phyloP scores from a whole-genome alignment of 495 filamentous ascomycete genomes.

The Patellaria atrata region DNA sequence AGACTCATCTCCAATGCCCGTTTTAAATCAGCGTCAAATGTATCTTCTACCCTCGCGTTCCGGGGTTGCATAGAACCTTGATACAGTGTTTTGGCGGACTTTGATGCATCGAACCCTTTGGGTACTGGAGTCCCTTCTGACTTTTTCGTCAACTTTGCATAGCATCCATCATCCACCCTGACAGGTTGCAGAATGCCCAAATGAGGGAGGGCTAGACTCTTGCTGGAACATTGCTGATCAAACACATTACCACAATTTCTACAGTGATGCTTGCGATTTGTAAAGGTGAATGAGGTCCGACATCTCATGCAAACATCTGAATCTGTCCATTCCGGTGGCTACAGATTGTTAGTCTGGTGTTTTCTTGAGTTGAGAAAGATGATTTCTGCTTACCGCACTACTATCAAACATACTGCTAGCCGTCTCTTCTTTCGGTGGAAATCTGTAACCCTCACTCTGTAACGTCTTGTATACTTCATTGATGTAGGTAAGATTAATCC shows the following conservation, averaged over 20 bases:
- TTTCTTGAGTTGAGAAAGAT: background rate
- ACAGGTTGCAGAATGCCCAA: conserved; percentile 85
- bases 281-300: conserved; percentile 87
- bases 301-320: conserved; percentile 99
- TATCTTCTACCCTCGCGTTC: conserved; percentile 65
- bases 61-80: conserved; percentile 71
- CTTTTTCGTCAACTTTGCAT: conserved; percentile 76
- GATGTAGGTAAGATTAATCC: conserved; percentile 70
- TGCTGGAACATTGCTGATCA: conserved; percentile 82
- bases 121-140: conserved; percentile 31
- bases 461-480: conserved; percentile 71
- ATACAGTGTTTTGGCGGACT: conserved; percentile 36
- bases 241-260: conserved; percentile 96
- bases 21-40: conserved; percentile 92
- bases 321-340: conserved; percentile 97
- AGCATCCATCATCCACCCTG: conserved; percentile 92
- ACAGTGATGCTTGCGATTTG: conserved; percentile 95
- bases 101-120: conserved; percentile 27
- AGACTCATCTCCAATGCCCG: conserved; percentile 89
- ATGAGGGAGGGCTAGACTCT: conserved; percentile 76
- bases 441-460: conserved; percentile 71
- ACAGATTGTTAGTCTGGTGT: conserved; percentile 7
- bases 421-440: conserved; percentile 76
- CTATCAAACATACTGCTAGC: conserved; percentile 93
- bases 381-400: conserved; percentile 62